A percentile compares a stretch with the other conserved stretches of the same genome.
phyloP scores from a whole-genome alignment of 1,139 yeast genomes.

The Nakaseomyces sp. region DNA sequence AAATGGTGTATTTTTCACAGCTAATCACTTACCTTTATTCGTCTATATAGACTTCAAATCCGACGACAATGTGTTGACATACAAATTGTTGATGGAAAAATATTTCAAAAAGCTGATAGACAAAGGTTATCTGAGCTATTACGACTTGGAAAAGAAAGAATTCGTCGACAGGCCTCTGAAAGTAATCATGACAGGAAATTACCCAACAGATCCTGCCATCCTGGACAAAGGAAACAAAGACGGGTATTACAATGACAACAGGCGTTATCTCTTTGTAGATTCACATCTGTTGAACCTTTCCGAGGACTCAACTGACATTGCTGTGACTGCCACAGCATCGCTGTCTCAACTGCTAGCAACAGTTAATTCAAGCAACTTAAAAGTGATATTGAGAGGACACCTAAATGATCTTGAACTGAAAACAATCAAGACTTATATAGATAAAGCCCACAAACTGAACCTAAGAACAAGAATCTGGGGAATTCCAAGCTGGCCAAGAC shows the following conservation, averaged over 20 bases:
- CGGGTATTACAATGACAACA: slow-evolving; percentile 17
- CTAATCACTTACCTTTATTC: slow-evolving; percentile 36
- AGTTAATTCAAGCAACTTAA: slow-evolving; percentile 5
- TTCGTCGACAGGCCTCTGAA: slow-evolving; percentile 38
- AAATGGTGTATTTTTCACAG: slow-evolving; percentile 39
- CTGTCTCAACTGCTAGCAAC: slow-evolving; percentile 8
- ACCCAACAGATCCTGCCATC: slow-evolving; percentile 24
- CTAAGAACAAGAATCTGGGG: slow-evolving; percentile 44
- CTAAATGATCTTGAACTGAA: slow-evolving; percentile 21
- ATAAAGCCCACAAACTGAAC: slow-evolving; percentile 33
- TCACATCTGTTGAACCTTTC: slow-evolving; percentile 27
- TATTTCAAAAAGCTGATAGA: slow-evolving; percentile 33
- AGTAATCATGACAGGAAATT: slow-evolving; percentile 38
- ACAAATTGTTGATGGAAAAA: slow-evolving; percentile 31
- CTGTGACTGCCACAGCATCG: slow-evolving; percentile 23
- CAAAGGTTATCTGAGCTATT: slow-evolving; percentile 34
- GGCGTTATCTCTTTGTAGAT: slow-evolving; percentile 33
- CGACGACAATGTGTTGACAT: slow-evolving; percentile 30
- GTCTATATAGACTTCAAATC: slow-evolving; percentile 45
- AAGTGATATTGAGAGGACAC: slow-evolving; percentile 2
- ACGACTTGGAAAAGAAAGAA: slow-evolving; percentile 22
- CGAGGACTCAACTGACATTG: slow-evolving; percentile 9
- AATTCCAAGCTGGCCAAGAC: slow-evolving; percentile 41
- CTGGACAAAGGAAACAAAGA: slow-evolving; percentile 14
- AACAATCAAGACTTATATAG: slow-evolving; percentile 25